Evolutionary conservation across 2,329 filamentous ascomycete species (phyloP).

Genomic region (Colletotrichum sp.): DNA sequence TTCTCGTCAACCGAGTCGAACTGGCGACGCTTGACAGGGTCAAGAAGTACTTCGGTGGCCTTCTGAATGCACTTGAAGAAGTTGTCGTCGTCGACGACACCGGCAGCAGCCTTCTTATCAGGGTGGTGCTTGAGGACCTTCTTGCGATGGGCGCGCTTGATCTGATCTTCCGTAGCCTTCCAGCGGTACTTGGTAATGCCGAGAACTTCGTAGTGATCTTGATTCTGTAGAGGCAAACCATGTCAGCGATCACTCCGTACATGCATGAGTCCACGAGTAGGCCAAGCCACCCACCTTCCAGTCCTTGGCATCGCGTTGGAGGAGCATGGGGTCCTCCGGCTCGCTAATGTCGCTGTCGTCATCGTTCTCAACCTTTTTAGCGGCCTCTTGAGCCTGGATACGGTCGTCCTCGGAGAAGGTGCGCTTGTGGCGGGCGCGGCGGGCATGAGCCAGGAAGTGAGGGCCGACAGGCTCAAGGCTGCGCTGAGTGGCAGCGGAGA

Average conservation of each 20-base stretch:
- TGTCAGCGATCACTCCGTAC: neutral
- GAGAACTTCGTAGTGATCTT: conserved; percentile 98
- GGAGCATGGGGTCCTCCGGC: conserved; percentile 89
- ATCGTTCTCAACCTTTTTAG: conserved; percentile 93
- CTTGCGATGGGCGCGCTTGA: conserved; percentile 98
- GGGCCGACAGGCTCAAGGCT: conserved; percentile 96
- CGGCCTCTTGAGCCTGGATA: conserved; percentile 92
- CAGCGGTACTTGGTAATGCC: conserved; percentile 91
- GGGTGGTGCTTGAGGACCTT: conserved; percentile 99
- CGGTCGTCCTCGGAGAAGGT: conserved; percentile 99
- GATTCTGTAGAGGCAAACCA: conserved; percentile 59
- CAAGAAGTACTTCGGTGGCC: conserved; percentile 89
- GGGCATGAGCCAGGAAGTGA: conserved; percentile 96
- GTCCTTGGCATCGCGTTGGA: conserved; percentile 94
- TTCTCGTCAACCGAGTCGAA: conserved; percentile 96
- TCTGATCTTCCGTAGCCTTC: conserved; percentile 95
- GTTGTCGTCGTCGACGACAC: conserved; percentile 87
- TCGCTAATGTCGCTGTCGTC: conserved; percentile 93
- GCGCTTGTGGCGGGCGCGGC: conserved; percentile 92
- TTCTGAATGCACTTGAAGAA: conserved; percentile 99
- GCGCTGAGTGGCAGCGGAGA: conserved; percentile 80
- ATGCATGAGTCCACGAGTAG: neutral
- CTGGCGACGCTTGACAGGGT: conserved; percentile 91
- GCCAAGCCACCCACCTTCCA: conserved; percentile 79
- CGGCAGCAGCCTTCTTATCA: conserved; percentile 95